Percentiles rank a stretch among this genome's conserved stretches.
Conservation (phyloP, 495 filamentous ascomycete genomes). For the Annulohypoxylon moriforme region DNA sequence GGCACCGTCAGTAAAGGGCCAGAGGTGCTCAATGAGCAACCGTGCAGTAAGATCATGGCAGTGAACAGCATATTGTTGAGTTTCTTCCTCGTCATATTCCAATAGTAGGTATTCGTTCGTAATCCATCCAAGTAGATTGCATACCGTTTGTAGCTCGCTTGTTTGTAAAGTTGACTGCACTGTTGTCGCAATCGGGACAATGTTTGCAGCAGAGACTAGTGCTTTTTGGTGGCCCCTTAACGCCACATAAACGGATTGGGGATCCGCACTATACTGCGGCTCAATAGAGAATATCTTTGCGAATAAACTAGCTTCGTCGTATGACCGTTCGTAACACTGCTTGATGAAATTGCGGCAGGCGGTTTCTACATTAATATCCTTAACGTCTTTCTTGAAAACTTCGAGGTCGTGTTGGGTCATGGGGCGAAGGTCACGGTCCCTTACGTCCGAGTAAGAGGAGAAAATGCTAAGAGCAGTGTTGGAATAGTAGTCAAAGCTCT, state of each 20-base stretch:
- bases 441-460: constrained; percentile 55
- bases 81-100: constrained; percentile 78
- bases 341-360: constrained; percentile 62
- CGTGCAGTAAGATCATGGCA: constrained; percentile 72
- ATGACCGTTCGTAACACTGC: constrained; percentile 61
- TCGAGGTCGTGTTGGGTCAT: constrained; percentile 66
- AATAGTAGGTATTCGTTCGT: constrained; percentile 83
- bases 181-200: constrained; percentile 59
- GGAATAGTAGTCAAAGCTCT: constrained; percentile 66
- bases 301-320: constrained; percentile 61
- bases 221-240: constrained; percentile 55
- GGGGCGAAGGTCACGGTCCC: constrained; percentile 63
- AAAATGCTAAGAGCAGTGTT: constrained; percentile 67
- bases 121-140: constrained; percentile 81
- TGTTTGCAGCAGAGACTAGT: constrained; percentile 57
- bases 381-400: constrained; percentile 58
- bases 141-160: constrained; percentile 64
- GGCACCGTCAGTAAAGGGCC: constrained; percentile 60
- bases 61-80: constrained; percentile 75
- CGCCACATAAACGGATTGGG: constrained; percentile 55
- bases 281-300: constrained; percentile 62
- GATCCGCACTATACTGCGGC: constrained; percentile 56
- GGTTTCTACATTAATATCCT: constrained; percentile 56
- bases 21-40: constrained; percentile 63
- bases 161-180: constrained; percentile 57